Percentiles rank a stretch among this genome's conserved stretches.
These are phyloP conservation scores for Rhytidhysteron rufulum DNA, from an alignment of 2,329 filamentous ascomycete species.

Conservation along the genomic window DNA sequence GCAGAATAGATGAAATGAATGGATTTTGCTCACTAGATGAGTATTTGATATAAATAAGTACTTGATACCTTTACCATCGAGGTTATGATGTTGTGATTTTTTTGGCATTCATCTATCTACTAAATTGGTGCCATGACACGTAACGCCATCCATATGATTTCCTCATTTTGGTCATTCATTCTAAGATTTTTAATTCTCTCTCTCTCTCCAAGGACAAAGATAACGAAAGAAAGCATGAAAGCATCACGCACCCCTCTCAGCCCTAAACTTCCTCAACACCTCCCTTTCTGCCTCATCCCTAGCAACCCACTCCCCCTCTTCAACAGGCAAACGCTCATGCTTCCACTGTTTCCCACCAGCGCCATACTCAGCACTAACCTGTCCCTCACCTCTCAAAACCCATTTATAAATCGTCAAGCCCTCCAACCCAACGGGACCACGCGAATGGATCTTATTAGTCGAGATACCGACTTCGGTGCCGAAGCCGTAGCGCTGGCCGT, in stretches of 20 bases:
- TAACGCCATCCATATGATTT: too few species aligned
- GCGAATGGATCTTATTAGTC: constrained; percentile 96
- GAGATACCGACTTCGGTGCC: constrained; percentile 97
- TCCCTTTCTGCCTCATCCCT: constrained; percentile 30
- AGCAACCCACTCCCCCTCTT: constrained; percentile 24
- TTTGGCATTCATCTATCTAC: too few species aligned
- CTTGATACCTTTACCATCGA: too few species aligned
- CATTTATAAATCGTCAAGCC: constrained; percentile 98
- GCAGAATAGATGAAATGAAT: too few species aligned
- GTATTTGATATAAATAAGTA: too few species aligned
- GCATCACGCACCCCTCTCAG: constrained; percentile 7
- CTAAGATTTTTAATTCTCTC: too few species aligned
- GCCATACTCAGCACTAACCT: constrained; percentile 73
- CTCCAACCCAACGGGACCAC: constrained; percentile 90
- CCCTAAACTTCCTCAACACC: constrained; percentile 29
- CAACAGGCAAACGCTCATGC: constrained; percentile 48
- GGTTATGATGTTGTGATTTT: too few species aligned
- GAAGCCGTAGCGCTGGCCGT: constrained; percentile 96
- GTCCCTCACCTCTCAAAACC: constrained; percentile 77
- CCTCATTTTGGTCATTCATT: too few species aligned
- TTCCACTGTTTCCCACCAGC: constrained; percentile 53
- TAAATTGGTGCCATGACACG: too few species aligned
- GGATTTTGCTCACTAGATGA: too few species aligned
- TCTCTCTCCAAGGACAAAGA: too few species aligned
- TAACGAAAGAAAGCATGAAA: too few species aligned